Percentiles rank a stretch among this genome's conserved stretches.
Conservation (phyloP, 805 yeast species). For the Myxozyma udenii region DNA sequence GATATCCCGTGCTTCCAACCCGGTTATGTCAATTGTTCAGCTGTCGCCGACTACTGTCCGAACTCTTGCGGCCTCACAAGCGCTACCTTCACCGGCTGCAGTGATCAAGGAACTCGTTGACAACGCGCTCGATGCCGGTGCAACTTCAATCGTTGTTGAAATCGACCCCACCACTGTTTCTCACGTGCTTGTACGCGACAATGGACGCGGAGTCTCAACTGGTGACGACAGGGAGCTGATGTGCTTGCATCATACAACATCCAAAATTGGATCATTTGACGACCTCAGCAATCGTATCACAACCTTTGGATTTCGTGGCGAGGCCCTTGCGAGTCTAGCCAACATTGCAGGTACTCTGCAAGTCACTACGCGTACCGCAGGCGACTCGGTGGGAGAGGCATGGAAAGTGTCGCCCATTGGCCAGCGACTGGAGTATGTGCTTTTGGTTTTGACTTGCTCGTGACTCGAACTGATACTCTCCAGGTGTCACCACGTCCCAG, state of each 20-base stretch:
- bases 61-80: slow-evolving; percentile 19
- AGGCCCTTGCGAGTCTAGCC: slow-evolving; percentile 78
- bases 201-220: slow-evolving; percentile 63
- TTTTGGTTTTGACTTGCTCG: slow-evolving; percentile 25
- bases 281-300: slow-evolving; percentile 55
- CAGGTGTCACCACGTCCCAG: slow-evolving; percentile 59
- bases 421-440: slow-evolving; percentile 42
- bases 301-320: slow-evolving; percentile 85
- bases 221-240: slow-evolving; percentile 62
- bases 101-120: slow-evolving; percentile 31
- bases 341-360: slow-evolving; percentile 66
- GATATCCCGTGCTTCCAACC: too few relatives aligned
- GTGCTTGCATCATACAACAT: slow-evolving; percentile 81
- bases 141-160: slow-evolving; percentile 21
- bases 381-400: slow-evolving; percentile 59
- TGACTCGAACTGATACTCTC: too few relatives aligned
- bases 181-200: slow-evolving; percentile 54
- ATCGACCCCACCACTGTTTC: slow-evolving; percentile 23
- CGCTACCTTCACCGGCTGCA: slow-evolving; percentile 15
- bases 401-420: slow-evolving; percentile 54
- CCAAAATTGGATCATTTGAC: slow-evolving; percentile 62
- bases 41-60: slow-evolving; percentile 23
- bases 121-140: slow-evolving; percentile 32
- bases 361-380: slow-evolving; percentile 60
- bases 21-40: slow-evolving; percentile 10